Conservation (phyloP, 2,329 filamentous ascomycete genomes). For the Venturia pyrina region DNA sequence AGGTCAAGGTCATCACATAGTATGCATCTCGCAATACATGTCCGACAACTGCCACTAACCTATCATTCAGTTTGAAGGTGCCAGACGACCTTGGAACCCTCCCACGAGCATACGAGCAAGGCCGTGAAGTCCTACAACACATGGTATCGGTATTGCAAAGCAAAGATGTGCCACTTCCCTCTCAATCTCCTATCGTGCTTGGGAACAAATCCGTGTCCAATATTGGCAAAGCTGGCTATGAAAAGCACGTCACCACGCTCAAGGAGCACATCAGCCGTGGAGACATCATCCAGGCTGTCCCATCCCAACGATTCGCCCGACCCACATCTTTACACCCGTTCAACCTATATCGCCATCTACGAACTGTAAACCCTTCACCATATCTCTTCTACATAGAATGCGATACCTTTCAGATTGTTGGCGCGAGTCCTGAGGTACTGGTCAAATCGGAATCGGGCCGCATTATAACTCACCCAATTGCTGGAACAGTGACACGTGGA, state of each 20-base stretch:
- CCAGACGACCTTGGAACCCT: conserved; percentile 43
- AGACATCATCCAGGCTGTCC: conserved; percentile 96
- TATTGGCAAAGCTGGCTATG: conserved; percentile 80
- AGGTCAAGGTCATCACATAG: conserved; percentile 89
- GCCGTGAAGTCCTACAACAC: conserved; percentile 51
- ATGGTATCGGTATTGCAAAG: conserved; percentile 63
- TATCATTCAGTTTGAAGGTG: conserved; percentile 1
- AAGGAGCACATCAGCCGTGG: conserved; percentile 87
- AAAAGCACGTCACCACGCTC: conserved; percentile 72
- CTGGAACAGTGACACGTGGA: conserved; percentile 85
- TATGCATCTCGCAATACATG: conserved; percentile 49
- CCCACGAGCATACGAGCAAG: conserved; percentile 58
- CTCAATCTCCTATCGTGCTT: conserved; percentile 61
- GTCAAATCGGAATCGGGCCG: conserved; percentile 81
- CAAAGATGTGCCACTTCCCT: conserved; percentile 66
- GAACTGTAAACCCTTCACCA: conserved; percentile 94
- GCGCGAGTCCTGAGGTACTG: conserved; percentile 86
- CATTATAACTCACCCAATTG: conserved; percentile 90
- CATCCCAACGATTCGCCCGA: conserved; percentile 83
- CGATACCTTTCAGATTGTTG: conserved; percentile 85
- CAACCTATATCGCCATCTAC: conserved; percentile 93
- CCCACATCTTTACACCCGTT: conserved; percentile 90
- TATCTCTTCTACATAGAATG: conserved; percentile 97
- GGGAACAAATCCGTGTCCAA: conserved; percentile 82
- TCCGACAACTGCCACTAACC: conserved; percentile 23